Percentiles rank a stretch among this genome's conserved stretches.
Evolutionary conservation across 768 basidiomycete genomes (phyloP).

Genomic region (Macrocybe gigantea): DNA sequence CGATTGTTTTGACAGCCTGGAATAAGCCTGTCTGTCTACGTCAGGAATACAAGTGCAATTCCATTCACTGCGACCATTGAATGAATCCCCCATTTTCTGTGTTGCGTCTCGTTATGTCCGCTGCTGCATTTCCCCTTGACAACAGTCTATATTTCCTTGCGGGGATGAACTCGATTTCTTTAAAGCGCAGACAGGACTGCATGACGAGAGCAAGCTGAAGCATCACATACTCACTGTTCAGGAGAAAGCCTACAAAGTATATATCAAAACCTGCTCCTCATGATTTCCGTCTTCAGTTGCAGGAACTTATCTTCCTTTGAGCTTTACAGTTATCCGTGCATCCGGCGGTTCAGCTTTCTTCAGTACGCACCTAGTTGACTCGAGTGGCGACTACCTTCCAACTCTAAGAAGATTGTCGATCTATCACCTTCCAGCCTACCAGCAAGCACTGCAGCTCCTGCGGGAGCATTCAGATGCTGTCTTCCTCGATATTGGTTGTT

Average conservation of each 20-base stretch:
- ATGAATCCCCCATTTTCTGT: too few relatives aligned
- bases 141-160: neutral
- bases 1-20: too few relatives aligned
- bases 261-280: neutral
- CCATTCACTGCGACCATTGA: too few relatives aligned
- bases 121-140: neutral
- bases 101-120: neutral
- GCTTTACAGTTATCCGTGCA: slow-evolving; percentile 18
- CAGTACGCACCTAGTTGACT: slow-evolving; percentile 4
- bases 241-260: slow-evolving; percentile 15
- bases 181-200: slow-evolving; percentile 13
- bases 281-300: neutral
- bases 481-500: slow-evolving; percentile 39
- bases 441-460: slow-evolving; percentile 21
- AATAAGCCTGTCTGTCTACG: too few relatives aligned
- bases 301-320: neutral
- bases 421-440: slow-evolving; percentile 26
- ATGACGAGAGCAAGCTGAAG: slow-evolving; percentile 13
- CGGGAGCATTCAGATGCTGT: slow-evolving; percentile 19
- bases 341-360: slow-evolving; percentile 14
- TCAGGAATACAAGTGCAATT: too few relatives aligned
- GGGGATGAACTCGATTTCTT: slow-evolving; percentile 11
- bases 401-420: slow-evolving; percentile 22
- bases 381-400: too few relatives aligned
- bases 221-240: slow-evolving; percentile 13